Evolutionary conservation across 495 filamentous ascomycete genomes (phyloP).

Genomic region (Jackrogersella minutella): DNA sequence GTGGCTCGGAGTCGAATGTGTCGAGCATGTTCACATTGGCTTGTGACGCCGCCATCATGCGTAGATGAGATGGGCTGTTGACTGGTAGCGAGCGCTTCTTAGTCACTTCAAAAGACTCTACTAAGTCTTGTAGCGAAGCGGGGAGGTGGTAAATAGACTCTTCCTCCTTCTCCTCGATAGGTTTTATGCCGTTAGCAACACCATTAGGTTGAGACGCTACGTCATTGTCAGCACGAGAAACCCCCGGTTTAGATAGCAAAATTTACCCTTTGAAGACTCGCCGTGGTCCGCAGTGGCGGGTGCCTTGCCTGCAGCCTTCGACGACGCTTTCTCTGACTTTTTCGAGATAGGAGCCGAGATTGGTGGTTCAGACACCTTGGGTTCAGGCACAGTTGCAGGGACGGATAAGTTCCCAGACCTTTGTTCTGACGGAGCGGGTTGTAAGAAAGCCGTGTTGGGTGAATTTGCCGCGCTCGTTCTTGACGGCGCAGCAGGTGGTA

Average conservation of each 20-base stretch:
- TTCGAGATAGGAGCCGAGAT: slow-evolving; percentile 30
- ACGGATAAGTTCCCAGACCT: slow-evolving; percentile 46
- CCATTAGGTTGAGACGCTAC: slow-evolving; percentile 63
- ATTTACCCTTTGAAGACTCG: slow-evolving; percentile 52
- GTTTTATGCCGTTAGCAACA: slow-evolving; percentile 57
- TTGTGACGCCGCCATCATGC: slow-evolving; percentile 76
- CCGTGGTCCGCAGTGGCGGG: slow-evolving; percentile 45
- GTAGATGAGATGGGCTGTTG: slow-evolving; percentile 69
- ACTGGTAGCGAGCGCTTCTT: slow-evolving; percentile 69
- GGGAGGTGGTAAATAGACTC: slow-evolving; percentile 97
- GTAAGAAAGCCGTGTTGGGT: slow-evolving; percentile 50
- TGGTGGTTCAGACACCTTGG: slow-evolving; percentile 29
- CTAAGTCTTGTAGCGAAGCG: slow-evolving; percentile 83
- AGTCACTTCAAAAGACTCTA: slow-evolving; percentile 87
- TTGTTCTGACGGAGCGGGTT: slow-evolving; percentile 49
- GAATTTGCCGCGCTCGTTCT: slow-evolving; percentile 57
- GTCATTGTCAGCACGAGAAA: slow-evolving; percentile 36
- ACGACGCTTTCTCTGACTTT: slow-evolving; percentile 52
- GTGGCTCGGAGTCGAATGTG: slow-evolving; percentile 78
- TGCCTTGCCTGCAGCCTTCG: slow-evolving; percentile 52
- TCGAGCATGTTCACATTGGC: slow-evolving; percentile 69
- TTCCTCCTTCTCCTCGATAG: slow-evolving; percentile 62
- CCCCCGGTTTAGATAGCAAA: slow-evolving; percentile 6
- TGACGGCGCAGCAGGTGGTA: slow-evolving; percentile 53
- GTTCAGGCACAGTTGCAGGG: slow-evolving; percentile 33